These are phyloP conservation scores for Cercophora newfieldiana DNA, from an alignment of 495 filamentous ascomycete species.

Conservation along the genomic window DNA sequence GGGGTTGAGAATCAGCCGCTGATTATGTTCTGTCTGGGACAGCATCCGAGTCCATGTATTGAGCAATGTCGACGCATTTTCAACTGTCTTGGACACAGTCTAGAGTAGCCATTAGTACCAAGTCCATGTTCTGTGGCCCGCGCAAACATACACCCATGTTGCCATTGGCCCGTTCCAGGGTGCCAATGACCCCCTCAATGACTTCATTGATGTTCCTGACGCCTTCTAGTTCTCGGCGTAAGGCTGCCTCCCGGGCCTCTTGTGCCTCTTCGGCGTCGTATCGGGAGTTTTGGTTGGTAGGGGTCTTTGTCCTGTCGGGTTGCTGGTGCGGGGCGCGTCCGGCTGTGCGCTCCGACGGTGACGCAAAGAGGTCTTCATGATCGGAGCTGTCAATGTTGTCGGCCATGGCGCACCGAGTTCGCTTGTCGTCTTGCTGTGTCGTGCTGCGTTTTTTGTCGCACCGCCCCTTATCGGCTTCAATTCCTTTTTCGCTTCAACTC, in stretches of 20 bases:
- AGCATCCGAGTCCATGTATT: slow-evolving; percentile 96
- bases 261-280: slow-evolving; percentile 70
- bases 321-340: slow-evolving; percentile 12
- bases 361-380: slow-evolving; percentile 65
- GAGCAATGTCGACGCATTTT: slow-evolving; percentile 87
- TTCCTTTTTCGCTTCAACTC: background rate
- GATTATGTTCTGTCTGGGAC: slow-evolving; percentile 95
- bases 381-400: slow-evolving; percentile 30
- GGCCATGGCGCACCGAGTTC: slow-evolving; percentile 22
- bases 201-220: slow-evolving; percentile 83
- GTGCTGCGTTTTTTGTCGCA: background rate
- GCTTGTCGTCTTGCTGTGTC: background rate
- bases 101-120: slow-evolving; percentile 31
- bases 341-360: slow-evolving; percentile 53
- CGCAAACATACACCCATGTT: slow-evolving; percentile 80
- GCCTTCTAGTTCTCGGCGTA: slow-evolving; percentile 76
- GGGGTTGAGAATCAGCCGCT: slow-evolving; percentile 83
- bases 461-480: background rate
- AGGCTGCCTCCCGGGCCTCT: slow-evolving; percentile 68
- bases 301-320: slow-evolving; percentile 35
- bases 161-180: slow-evolving; percentile 74
- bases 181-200: slow-evolving; percentile 79
- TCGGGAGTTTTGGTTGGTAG: slow-evolving; percentile 54
- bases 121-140: background rate
- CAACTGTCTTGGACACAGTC: slow-evolving; percentile 84